phyloP scores from a whole-genome alignment of 1,139 yeast species.

The Yamadazyma pseudoaaseri region DNA sequence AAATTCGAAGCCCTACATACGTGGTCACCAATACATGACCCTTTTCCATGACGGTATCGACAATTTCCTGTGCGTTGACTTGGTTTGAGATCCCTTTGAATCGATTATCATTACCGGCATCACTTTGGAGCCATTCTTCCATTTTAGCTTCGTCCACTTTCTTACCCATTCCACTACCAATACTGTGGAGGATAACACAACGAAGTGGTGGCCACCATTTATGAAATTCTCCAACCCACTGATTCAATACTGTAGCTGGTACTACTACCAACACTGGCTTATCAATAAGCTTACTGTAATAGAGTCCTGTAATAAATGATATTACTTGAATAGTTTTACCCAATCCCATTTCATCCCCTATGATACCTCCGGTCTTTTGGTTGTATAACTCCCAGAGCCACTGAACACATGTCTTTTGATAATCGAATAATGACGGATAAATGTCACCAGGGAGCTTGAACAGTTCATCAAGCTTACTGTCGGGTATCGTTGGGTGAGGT shows the following conservation, averaged over 20 bases:
- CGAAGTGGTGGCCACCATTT: constrained; percentile 98
- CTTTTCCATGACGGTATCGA: constrained; percentile 48
- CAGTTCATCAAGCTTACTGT: constrained; percentile 66
- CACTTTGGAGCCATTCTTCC: constrained; percentile 48
- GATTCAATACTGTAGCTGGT: constrained; percentile 94
- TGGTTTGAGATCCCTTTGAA: constrained; percentile 32
- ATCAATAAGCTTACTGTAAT: constrained; percentile 70
- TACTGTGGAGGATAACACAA: constrained; percentile 83
- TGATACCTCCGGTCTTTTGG: constrained; percentile 89
- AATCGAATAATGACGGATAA: constrained; percentile 81
- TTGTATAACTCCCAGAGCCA: constrained; percentile 79
- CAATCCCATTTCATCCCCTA: constrained; percentile 97
- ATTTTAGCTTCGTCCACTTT: constrained; percentile 47
- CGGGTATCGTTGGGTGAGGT: constrained; percentile 78
- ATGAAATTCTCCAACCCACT: constrained; percentile 95
- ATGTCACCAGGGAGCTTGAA: constrained; percentile 89
- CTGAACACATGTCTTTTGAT: constrained; percentile 89
- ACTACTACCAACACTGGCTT: constrained; percentile 88
- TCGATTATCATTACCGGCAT: constrained; percentile 34
- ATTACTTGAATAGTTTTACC: constrained; percentile 94
- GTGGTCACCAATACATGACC: constrained; percentile 92
- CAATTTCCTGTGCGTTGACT: constrained; percentile 42
- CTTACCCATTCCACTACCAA: constrained; percentile 80
- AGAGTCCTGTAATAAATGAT: constrained; percentile 86
- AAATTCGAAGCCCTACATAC: constrained; percentile 83